phyloP scores from a whole-genome alignment of 805 yeast species.

The Cyberlindnera euphorbiiphila region DNA sequence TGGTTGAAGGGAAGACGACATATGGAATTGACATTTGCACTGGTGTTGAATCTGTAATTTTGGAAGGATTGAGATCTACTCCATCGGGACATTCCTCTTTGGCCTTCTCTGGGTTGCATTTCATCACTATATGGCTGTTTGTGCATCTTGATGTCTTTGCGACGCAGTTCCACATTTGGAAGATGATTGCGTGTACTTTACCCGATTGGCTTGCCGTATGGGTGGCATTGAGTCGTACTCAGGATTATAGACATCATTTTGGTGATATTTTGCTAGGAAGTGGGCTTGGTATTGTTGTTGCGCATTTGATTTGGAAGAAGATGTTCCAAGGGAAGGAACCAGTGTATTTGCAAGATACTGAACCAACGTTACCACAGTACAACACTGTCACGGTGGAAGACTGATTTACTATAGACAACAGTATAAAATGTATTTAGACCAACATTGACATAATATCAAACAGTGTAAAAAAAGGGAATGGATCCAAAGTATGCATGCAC shows the following conservation, averaged over 20 bases:
- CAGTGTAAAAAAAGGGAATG: background rate
- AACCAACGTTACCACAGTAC: slow-evolving; percentile 15
- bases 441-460: background rate
- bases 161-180: slow-evolving; percentile 43
- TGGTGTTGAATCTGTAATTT: slow-evolving; percentile 35
- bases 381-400: slow-evolving; percentile 10
- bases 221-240: slow-evolving; percentile 80
- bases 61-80: slow-evolving; percentile 75
- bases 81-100: slow-evolving; percentile 78
- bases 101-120: slow-evolving; percentile 64
- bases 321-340: slow-evolving; percentile 22
- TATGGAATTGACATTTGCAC: slow-evolving; percentile 52
- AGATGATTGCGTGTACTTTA: slow-evolving; percentile 42
- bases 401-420: background rate
- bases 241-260: slow-evolving; percentile 91
- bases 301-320: slow-evolving; percentile 17
- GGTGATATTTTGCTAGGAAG: slow-evolving; percentile 79
- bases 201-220: slow-evolving; percentile 69
- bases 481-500: background rate
- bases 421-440: background rate
- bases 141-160: slow-evolving; percentile 28
- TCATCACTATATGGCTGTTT: slow-evolving; percentile 55
- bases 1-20: slow-evolving; percentile 13
- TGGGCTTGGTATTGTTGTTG: slow-evolving; percentile 45
- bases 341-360: slow-evolving; percentile 14